A percentile compares a stretch with the other conserved stretches of the same genome.
phyloP scores from a whole-genome alignment of 108 stramenopile genomes.

The Nitzschia sp. region DNA sequence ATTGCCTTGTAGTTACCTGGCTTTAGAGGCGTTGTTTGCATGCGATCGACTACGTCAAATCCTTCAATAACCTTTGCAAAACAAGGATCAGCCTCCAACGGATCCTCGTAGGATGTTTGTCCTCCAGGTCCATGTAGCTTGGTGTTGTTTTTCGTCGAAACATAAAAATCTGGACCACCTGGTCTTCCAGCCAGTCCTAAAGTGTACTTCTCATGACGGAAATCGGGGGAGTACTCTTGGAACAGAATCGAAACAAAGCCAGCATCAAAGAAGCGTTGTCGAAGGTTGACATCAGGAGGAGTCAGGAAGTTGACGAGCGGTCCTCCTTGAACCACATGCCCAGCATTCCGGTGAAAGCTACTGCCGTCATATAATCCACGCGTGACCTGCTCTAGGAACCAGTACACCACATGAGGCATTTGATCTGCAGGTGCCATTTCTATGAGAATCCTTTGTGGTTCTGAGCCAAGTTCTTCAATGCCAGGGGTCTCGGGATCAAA shows the following conservation, averaged over 20 bases:
- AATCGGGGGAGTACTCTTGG: slow-evolving; percentile 80
- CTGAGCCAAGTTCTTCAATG: slow-evolving; percentile 25
- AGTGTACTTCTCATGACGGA: slow-evolving; percentile 74
- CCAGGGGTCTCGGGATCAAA: slow-evolving; percentile 38
- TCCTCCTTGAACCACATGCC: slow-evolving; percentile 79
- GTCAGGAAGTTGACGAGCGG: slow-evolving; percentile 48
- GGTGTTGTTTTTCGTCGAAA: slow-evolving; percentile 79
- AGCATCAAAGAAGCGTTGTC: slow-evolving; percentile 43
- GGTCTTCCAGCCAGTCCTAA: slow-evolving; percentile 88
- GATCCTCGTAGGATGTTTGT: slow-evolving; percentile 63
- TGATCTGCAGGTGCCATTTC: slow-evolving; percentile 71
- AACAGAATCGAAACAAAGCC: slow-evolving; percentile 47
- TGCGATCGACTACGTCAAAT: slow-evolving; percentile 45
- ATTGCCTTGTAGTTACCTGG: slow-evolving; percentile 28
- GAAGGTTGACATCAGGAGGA: slow-evolving; percentile 22
- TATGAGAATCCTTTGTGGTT: slow-evolving; percentile 43
- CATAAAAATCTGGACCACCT: slow-evolving; percentile 91
- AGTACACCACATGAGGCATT: slow-evolving; percentile 79
- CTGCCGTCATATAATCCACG: slow-evolving; percentile 68
- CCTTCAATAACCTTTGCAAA: slow-evolving; percentile 85
- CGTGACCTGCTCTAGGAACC: slow-evolving; percentile 82
- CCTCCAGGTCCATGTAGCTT: slow-evolving; percentile 88
- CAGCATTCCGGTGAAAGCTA: slow-evolving; percentile 71
- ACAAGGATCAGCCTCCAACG: slow-evolving; percentile 89
- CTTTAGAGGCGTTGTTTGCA: slow-evolving; percentile 35